Evolutionary conservation across 2,329 filamentous ascomycete genomes (phyloP).

Genomic region (Periconia sp.): DNA sequence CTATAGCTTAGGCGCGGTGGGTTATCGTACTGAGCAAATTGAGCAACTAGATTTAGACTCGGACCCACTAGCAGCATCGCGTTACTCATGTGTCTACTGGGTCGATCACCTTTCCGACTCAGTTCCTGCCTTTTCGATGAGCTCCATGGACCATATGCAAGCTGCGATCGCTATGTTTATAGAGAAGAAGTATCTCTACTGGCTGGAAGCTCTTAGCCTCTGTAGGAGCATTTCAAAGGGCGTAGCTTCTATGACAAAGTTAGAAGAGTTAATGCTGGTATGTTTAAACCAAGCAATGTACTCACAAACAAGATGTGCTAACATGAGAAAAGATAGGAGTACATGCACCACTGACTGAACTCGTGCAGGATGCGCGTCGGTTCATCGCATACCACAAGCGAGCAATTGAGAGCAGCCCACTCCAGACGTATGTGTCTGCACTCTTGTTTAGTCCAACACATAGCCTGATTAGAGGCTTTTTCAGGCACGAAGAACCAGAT

Average conservation of each 20-base stretch:
- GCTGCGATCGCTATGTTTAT: slow-evolving; percentile 12
- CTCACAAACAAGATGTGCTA: too few species aligned
- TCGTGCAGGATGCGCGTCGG: slow-evolving; percentile 12
- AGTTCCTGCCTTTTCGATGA: too few species aligned
- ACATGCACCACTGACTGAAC: not conserved
- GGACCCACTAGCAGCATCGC: slow-evolving; percentile 28
- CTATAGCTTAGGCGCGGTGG: slow-evolving; percentile 19
- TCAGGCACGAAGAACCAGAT: slow-evolving; percentile 16
- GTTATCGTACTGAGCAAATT: slow-evolving; percentile 21
- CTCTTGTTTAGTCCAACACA: slow-evolving; percentile 20
- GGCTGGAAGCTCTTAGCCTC: slow-evolving; percentile 22
- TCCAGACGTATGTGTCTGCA: slow-evolving; percentile 24
- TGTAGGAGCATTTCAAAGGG: slow-evolving; percentile 17
- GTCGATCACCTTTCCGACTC: slow-evolving; percentile 33
- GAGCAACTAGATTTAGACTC: slow-evolving; percentile 22
- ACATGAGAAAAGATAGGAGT: not conserved
- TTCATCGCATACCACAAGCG: slow-evolving; percentile 21
- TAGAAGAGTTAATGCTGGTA: not conserved
- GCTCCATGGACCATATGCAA: too few species aligned
- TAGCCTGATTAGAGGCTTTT: slow-evolving; percentile 17
- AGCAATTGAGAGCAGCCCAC: slow-evolving; percentile 15
- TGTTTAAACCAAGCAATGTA: not conserved
- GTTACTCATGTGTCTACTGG: slow-evolving; percentile 41
- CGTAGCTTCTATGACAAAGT: slow-evolving; percentile 17
- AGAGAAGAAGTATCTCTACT: slow-evolving; percentile 16